phyloP scores from a whole-genome alignment of 75 land plant species.

The Selaginella moellendorffii region DNA sequence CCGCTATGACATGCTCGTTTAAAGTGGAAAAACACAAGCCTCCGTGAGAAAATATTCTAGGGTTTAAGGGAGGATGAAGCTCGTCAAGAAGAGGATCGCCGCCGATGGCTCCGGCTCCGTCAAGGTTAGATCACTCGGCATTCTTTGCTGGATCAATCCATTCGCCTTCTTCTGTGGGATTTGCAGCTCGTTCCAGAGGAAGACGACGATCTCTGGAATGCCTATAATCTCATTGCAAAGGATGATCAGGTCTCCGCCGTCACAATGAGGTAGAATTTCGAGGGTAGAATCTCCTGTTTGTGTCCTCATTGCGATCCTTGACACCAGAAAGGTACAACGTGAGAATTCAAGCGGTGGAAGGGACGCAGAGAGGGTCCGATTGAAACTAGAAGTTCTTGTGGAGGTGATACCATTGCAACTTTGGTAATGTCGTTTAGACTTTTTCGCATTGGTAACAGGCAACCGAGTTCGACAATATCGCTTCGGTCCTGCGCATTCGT shows the following conservation, averaged over 20 bases:
- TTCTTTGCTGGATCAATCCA: not conserved
- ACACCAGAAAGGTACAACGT: slow-evolving; percentile 59
- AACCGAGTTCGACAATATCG: slow-evolving; percentile 76
- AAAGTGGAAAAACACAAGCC: no score
- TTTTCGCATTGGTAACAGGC: slow-evolving; percentile 17
- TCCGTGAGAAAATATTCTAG: no score
- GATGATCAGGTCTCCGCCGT: slow-evolving; percentile 59
- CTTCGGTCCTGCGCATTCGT: slow-evolving; percentile 60
- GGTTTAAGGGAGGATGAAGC: slow-evolving; percentile 36
- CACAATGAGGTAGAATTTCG: slow-evolving; percentile 51
- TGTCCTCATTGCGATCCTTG: not conserved
- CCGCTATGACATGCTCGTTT: no score
- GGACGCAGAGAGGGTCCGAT: slow-evolving; percentile 70
- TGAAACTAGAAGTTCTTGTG: slow-evolving; percentile 74
- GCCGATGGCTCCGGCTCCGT: slow-evolving; percentile 57
- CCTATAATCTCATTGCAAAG: slow-evolving; percentile 53
- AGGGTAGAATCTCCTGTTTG: not conserved
- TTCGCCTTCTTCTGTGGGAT: not conserved
- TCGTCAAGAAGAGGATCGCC: slow-evolving; percentile 32
- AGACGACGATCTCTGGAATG: slow-evolving; percentile 81
- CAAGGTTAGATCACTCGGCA: slow-evolving; percentile 27
- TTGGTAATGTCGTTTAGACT: not conserved
- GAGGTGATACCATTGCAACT: slow-evolving; percentile 32
- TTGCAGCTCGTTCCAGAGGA: slow-evolving; percentile 77
- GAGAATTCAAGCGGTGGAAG: slow-evolving; percentile 61